phyloP scores from a whole-genome alignment of 441 rosid genomes.

The Adansonia rubrostipa region DNA sequence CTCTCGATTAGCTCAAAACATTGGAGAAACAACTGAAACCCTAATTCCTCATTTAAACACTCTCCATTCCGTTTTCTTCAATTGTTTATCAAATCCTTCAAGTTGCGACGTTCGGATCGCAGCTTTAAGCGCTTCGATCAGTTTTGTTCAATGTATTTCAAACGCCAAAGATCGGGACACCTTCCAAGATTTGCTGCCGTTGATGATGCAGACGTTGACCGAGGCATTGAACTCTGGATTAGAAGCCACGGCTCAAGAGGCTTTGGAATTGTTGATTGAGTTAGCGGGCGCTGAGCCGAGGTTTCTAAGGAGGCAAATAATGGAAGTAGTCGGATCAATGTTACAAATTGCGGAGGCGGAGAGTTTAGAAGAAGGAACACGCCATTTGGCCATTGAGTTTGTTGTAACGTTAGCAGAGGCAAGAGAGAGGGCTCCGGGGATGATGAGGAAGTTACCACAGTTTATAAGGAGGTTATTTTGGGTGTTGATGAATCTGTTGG shows the following conservation, averaged over 20 bases:
- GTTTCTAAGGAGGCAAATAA: conserved; percentile 49
- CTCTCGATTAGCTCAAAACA: conserved; percentile 54
- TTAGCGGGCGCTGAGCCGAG: conserved; percentile 54
- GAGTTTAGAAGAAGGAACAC: conserved; percentile 52
- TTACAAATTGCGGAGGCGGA: conserved; percentile 56
- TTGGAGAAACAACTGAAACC: conserved; percentile 39
- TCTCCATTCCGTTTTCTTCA: conserved; percentile 48
- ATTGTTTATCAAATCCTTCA: conserved; percentile 34
- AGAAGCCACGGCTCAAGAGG: conserved; percentile 57
- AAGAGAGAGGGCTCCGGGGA: conserved; percentile 54
- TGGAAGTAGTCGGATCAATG: conserved; percentile 56
- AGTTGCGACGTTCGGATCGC: conserved; percentile 45
- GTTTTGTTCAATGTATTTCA: conserved; percentile 50
- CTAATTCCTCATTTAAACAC: conserved; percentile 37
- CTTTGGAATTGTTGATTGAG: conserved; percentile 50
- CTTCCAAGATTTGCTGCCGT: conserved; percentile 52
- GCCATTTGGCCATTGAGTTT: conserved; percentile 52
- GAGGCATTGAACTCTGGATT: conserved; percentile 57
- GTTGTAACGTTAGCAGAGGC: conserved; percentile 48
- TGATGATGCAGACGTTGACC: conserved; percentile 51
- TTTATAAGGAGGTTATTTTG: conserved; percentile 41
- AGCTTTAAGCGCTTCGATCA: conserved; percentile 44
- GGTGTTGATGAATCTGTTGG: conserved; percentile 46
- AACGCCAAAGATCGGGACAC: conserved; percentile 39
- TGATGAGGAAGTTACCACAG: conserved; percentile 49